Conservation (phyloP, 2,329 filamentous ascomycete genomes). For the Colletotrichum sp. region DNA sequence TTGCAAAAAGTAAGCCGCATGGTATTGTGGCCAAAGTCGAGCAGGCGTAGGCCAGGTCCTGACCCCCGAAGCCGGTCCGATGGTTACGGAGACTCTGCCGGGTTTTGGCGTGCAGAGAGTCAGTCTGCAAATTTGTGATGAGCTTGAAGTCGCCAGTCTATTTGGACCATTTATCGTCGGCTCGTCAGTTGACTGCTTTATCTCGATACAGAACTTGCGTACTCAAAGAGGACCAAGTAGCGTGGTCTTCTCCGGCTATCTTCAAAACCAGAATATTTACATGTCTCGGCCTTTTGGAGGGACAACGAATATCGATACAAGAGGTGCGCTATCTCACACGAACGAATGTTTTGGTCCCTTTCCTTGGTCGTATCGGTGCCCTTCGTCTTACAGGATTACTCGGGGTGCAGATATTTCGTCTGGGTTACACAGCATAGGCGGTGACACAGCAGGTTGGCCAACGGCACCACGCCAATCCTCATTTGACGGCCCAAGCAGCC, state of each 20-base stretch:
- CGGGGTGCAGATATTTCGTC: background rate
- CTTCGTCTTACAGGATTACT: background rate
- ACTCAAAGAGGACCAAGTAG: background rate
- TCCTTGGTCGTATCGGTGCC: background rate
- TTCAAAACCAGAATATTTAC: background rate
- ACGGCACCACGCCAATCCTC: background rate
- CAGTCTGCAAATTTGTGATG: background rate
- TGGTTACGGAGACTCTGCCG: background rate
- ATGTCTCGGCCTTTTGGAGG: background rate
- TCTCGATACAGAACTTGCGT: background rate
- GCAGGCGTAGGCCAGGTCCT: background rate
- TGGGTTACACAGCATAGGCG: conserved; percentile 6
- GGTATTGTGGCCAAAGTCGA: background rate
- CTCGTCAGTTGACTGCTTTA: background rate
- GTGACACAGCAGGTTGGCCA: background rate
- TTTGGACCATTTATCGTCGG: background rate
- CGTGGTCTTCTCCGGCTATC: background rate
- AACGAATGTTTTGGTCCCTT: background rate
- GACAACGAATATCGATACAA: background rate
- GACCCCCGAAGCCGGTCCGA: background rate
- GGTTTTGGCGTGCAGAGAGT: background rate
- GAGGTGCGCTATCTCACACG: background rate
- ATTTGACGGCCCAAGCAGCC: background rate
- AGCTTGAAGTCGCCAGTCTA: background rate
- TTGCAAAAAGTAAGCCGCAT: background rate